Percentiles rank a stretch among this genome's conserved stretches.
Evolutionary conservation across 805 yeast genomes (phyloP).

Genomic region (Myxozyma neotropica): DNA sequence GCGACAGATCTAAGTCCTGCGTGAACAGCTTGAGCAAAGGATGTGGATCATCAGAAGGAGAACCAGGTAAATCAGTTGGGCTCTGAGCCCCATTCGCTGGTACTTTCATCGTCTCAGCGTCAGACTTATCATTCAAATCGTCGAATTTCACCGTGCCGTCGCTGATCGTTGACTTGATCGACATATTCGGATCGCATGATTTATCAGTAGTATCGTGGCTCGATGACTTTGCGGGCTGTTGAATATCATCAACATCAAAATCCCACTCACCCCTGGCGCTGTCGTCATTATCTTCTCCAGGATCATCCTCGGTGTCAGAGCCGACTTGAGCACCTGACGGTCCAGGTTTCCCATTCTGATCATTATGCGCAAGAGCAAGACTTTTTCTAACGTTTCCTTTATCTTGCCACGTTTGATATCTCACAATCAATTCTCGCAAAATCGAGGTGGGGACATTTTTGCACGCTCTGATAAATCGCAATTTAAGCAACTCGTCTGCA

Average conservation of each 20-base stretch:
- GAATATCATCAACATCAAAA: conserved; percentile 22
- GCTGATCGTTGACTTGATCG: neutral
- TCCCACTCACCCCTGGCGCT: conserved; percentile 25
- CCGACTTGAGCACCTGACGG: conserved; percentile 30
- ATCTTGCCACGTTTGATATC: conserved; percentile 58
- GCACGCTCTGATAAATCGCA: conserved; percentile 69
- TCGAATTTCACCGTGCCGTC: neutral
- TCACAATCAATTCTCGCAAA: conserved; percentile 71
- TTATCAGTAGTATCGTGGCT: neutral
- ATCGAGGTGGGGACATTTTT: conserved; percentile 60
- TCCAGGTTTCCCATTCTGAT: neutral
- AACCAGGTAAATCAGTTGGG: neutral
- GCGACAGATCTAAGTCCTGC: conserved; percentile 12
- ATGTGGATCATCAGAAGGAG: conserved; percentile 4
- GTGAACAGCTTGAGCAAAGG: conserved; percentile 27
- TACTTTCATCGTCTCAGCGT: neutral
- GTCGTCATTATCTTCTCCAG: conserved; percentile 42
- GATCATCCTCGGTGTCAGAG: conserved; percentile 28
- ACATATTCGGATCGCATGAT: neutral
- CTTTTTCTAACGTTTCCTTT: conserved; percentile 53
- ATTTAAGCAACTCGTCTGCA: conserved; percentile 80
- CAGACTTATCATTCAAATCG: neutral
- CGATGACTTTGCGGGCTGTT: neutral
- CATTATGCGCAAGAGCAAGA: conserved; percentile 42
- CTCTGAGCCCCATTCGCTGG: neutral